A percentile compares a stretch with the other conserved stretches of the same genome.
These are phyloP conservation scores for Monsonia emarginata DNA, from an alignment of 441 rosid species.

Conservation along the genomic window DNA sequence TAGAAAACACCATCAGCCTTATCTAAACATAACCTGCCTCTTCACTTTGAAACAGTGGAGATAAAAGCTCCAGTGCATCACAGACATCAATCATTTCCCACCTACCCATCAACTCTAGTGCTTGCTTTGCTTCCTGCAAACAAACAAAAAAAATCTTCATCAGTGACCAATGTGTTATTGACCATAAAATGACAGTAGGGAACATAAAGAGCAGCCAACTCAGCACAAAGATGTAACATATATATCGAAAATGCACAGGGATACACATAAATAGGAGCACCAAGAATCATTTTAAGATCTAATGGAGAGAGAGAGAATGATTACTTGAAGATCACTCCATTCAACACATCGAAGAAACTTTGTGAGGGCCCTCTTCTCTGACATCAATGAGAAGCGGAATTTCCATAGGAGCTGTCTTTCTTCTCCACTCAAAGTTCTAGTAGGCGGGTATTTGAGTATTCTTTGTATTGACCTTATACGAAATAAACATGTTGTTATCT, in stretches of 20 bases:
- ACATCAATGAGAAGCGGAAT: constrained; percentile 88
- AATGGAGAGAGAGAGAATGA: constrained; percentile 6
- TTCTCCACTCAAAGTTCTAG: constrained; percentile 83
- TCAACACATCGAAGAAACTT: constrained; percentile 94
- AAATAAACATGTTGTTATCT: constrained; percentile 14
- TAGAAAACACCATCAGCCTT: constrained; percentile 7
- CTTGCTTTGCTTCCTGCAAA: constrained; percentile 95
- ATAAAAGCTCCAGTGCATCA: constrained; percentile 90
- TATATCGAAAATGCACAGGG: neutral
- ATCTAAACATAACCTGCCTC: constrained; percentile 45
- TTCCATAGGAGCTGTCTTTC: constrained; percentile 97
- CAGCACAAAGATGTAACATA: neutral
- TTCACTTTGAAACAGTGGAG: constrained; percentile 92
- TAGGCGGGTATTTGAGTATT: constrained; percentile 87
- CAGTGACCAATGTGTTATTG: constrained; percentile 1
- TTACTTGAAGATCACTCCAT: constrained; percentile 96
- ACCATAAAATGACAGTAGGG: neutral
- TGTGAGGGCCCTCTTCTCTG: constrained; percentile 92
- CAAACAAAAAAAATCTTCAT: constrained; percentile 24
- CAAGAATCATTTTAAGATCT: constrained; percentile 2
- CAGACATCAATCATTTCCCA: constrained; percentile 92
- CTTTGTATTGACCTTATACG: constrained; percentile 64
- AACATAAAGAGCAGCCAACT: constrained; percentile 5
- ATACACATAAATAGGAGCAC: neutral
- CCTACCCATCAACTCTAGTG: constrained; percentile 75